Percentiles rank a stretch among this genome's conserved stretches.
Conservation (phyloP, 176 grass and related monocot genomes). For the Hsuehochloa calcarea region DNA sequence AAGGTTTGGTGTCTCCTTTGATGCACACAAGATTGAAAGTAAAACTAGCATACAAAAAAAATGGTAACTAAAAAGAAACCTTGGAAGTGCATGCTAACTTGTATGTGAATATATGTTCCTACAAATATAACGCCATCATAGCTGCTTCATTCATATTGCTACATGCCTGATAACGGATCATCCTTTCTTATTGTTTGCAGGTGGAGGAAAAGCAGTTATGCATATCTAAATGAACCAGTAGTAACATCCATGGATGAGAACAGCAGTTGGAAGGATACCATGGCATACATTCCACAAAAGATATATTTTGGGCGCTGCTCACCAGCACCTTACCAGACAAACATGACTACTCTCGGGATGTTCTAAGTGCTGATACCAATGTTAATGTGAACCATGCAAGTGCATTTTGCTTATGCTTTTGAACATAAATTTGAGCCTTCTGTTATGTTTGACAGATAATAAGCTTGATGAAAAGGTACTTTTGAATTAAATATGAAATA, state of each 20-base stretch:
- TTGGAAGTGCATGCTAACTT: not conserved
- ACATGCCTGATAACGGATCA: not conserved
- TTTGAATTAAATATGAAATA: not conserved
- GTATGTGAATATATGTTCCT: not conserved
- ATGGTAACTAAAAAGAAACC: not conserved
- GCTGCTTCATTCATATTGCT: not conserved
- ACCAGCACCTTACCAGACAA: constrained; percentile 28
- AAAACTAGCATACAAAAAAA: not conserved
- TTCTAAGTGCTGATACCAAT: constrained; percentile 13
- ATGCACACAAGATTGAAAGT: not conserved
- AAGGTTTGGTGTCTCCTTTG: not conserved
- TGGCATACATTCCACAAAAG: constrained; percentile 43
- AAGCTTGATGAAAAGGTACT: not conserved
- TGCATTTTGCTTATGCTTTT: not conserved
- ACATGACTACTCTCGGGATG: constrained; percentile 35
- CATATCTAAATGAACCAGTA: constrained; percentile 60
- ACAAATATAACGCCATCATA: not conserved
- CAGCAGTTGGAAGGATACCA: not conserved
- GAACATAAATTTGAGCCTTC: not conserved
- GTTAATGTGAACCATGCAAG: not conserved
- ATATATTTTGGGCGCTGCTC: constrained; percentile 28
- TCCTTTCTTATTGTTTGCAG: constrained; percentile 35
- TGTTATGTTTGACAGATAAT: not conserved
- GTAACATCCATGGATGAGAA: constrained; percentile 39
- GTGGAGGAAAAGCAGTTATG: constrained; percentile 66